Conservation (phyloP, 768 basidiomycete species). For the Daedalea quercina region DNA sequence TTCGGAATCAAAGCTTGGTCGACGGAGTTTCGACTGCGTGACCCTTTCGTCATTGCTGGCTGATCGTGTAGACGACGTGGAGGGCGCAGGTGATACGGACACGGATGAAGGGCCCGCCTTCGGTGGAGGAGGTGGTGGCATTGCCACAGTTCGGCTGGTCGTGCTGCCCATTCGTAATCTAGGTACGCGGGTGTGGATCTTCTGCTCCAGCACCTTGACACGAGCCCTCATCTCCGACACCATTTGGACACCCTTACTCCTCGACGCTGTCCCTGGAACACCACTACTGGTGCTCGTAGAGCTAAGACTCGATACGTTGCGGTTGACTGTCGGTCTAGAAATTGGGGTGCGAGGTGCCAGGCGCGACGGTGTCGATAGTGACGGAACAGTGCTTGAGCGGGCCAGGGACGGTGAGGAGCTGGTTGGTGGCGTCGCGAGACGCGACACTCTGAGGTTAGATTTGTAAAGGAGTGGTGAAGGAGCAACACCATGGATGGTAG, state of each 20-base stretch:
- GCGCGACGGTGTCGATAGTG: conserved; percentile 40
- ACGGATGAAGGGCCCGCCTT: conserved; percentile 12
- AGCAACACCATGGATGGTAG: conserved; percentile 4
- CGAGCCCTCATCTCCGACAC: conserved; percentile 87
- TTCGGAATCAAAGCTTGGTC: conserved; percentile 17
- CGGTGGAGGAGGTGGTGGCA: conserved; percentile 16
- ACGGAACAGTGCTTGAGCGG: conserved; percentile 53
- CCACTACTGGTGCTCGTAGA: conserved; percentile 19
- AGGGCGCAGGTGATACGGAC: conserved; percentile 14
- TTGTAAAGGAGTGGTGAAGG: conserved; percentile 33
- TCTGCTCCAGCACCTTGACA: conserved; percentile 77
- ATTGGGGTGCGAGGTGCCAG: conserved; percentile 21
- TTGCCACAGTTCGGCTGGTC: conserved; percentile 41
- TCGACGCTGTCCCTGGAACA: conserved; percentile 42
- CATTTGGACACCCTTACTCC: conserved; percentile 85
- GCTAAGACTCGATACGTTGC: conserved; percentile 33
- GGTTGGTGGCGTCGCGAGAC: conserved; percentile 32
- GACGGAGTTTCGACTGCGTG: conserved; percentile 15
- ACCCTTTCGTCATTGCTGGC: conserved; percentile 23
- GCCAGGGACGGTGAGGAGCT: conserved; percentile 42
- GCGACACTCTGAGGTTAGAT: conserved; percentile 36
- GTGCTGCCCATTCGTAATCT: conserved; percentile 78
- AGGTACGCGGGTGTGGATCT: conserved; percentile 83
- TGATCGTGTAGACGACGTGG: conserved; percentile 13
- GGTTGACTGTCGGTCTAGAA: conserved; percentile 30